Base-by-base conservation (phyloP, 768 basidiomycete species). In the Lentinula guzmanii region DNA sequence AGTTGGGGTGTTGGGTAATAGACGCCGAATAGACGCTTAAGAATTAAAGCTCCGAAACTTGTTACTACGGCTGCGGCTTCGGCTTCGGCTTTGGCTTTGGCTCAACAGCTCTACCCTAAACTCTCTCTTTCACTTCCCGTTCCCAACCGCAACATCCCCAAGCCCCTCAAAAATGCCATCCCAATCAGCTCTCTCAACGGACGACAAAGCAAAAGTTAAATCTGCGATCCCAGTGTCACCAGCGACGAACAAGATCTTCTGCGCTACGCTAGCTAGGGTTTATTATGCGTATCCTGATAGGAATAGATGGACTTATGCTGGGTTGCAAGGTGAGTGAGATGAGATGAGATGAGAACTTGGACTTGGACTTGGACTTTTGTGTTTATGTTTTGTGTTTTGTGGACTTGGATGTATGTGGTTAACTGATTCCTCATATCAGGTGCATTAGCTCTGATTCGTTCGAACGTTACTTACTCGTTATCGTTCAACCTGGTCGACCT, bases 201-300 rank as follows among this genome's bases (percentile, higher is more conserved):
- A 88, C 62, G 95, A 97, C 66, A 98, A 93, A 74, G 70, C 77
- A 34, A 88, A 84, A 66, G 81, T 98, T 65, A 90, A 88, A 71
- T 74, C 78, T 10, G 81, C 85, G 2, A 72, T 92, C 21, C 78
- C 86, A 3, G 67, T 72, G 0, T 72, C 82, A 3, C 74, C 67
- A 21, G 58, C 62, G 10, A 62, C 74, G 3, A 83, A 86, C 77
- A 96, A 96, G 79, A 91, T 96, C 65, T 67, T 86, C 48, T 84
- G 75, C 45, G 95, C 93, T n/a, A 86, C 90, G 0, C 81, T 93
- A 41, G 92, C 87, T 10, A 84, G 96, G 46, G 82, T 99, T 59
- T 99, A 98, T 77, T 93, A 92, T 74, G 93, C 95, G 1, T 79
- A 89, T 69, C 95, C 91, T 31, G 76, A 86, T 62, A 89, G 84